Conservation (phyloP, 768 basidiomycete species). For the Cytidiella melzeri region DNA sequence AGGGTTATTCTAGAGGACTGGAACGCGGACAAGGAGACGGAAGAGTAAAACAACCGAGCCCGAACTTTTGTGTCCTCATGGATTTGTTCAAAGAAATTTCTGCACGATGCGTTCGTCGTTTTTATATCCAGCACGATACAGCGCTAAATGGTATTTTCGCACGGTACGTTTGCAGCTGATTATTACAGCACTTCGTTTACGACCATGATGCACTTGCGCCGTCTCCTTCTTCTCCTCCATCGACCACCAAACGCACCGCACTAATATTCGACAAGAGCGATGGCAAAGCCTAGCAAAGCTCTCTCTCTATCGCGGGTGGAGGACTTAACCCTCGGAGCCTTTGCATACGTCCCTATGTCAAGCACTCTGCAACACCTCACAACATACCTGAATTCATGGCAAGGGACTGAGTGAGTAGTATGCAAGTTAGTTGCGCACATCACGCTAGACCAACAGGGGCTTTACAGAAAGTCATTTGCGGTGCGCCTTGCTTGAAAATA, state of each 20-base stretch:
- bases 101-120: slow-evolving; percentile 11
- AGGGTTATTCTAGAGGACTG: slow-evolving; percentile 71
- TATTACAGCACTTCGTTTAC: not conserved
- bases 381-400: slow-evolving; percentile 76
- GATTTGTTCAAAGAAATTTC: slow-evolving; percentile 53
- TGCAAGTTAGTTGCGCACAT: not conserved
- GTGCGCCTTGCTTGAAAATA: too few relatives aligned
- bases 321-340: slow-evolving; percentile 60
- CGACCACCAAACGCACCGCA: too few relatives aligned
- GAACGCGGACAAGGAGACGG: slow-evolving; percentile 93
- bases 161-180: slow-evolving; percentile 18
- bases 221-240: not conserved
- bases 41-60: slow-evolving; percentile 66
- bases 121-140: slow-evolving; percentile 20
- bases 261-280: slow-evolving; percentile 18
- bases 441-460: not conserved
- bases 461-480: not conserved
- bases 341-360: slow-evolving; percentile 51
- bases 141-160: slow-evolving; percentile 37
- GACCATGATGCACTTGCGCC: not conserved
- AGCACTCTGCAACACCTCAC: slow-evolving; percentile 66
- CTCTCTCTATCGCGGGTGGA: slow-evolving; percentile 46
- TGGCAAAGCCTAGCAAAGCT: slow-evolving; percentile 47
- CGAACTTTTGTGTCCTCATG: slow-evolving; percentile 90
- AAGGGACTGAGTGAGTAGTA: slow-evolving; percentile 67